Conservation (phyloP, 352 stramenopile species). For the Thalassiosira exigua region DNA sequence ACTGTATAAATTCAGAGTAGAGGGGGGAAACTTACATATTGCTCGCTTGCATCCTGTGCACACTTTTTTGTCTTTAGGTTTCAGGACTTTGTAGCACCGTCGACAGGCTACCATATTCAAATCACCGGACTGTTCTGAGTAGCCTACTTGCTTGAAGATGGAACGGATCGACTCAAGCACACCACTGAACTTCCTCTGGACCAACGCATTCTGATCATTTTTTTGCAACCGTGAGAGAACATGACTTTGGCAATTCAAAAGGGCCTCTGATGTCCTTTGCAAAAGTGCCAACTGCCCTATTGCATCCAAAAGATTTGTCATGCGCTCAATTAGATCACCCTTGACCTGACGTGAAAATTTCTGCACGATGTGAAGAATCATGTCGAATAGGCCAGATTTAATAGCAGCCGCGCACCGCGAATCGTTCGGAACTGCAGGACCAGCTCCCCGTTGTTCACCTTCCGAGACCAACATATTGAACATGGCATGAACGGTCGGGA, state of each 20-base stretch:
- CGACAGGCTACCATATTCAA: background rate
- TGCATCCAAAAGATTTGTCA: background rate
- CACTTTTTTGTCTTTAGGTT: background rate
- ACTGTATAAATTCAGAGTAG: background rate
- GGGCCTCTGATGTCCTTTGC: background rate
- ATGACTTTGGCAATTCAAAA: background rate
- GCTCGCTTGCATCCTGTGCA: background rate
- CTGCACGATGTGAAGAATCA: background rate
- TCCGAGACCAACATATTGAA: background rate
- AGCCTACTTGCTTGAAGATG: background rate
- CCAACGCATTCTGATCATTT: background rate
- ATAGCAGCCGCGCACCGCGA: background rate
- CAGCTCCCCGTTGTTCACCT: background rate
- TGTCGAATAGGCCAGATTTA: constrained; percentile 1
- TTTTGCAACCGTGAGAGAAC: background rate
- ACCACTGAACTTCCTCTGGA: background rate
- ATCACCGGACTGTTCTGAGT: background rate
- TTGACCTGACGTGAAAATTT: background rate
- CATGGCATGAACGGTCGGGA: background rate
- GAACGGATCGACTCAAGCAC: background rate
- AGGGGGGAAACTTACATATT: background rate
- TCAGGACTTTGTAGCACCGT: background rate
- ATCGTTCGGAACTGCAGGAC: background rate
- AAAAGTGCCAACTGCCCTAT: background rate
- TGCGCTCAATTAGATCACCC: background rate